phyloP scores from a whole-genome alignment of 1,139 yeast species.

The Debaryomyces sp. region DNA sequence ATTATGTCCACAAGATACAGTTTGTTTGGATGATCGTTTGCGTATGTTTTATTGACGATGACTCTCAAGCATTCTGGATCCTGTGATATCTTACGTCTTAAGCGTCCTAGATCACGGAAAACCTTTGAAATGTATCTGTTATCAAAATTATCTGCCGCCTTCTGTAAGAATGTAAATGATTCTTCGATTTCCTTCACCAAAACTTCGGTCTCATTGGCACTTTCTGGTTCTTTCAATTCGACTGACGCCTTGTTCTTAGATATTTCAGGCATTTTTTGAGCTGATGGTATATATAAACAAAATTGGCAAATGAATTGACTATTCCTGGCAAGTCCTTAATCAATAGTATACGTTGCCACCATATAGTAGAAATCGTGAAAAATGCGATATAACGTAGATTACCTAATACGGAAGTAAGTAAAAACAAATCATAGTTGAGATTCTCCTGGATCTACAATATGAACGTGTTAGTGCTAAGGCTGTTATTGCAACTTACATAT shows the following conservation, averaged over 20 bases:
- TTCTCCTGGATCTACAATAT: neutral
- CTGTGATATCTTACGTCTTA: slow-evolving; percentile 65
- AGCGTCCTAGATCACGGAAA: slow-evolving; percentile 76
- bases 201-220: slow-evolving; percentile 12
- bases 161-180: slow-evolving; percentile 58
- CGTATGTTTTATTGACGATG: slow-evolving; percentile 58
- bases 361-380: slow-evolving; percentile 1
- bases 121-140: slow-evolving; percentile 87
- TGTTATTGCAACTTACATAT: too few relatives aligned
- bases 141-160: slow-evolving; percentile 78
- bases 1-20: slow-evolving; percentile 23
- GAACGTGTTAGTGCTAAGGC: too few relatives aligned
- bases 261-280: slow-evolving; percentile 9
- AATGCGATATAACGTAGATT: slow-evolving; percentile 12
- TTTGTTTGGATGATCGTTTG: slow-evolving; percentile 45
- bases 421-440: neutral
- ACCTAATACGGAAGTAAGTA: slow-evolving; percentile 15
- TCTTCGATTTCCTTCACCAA: slow-evolving; percentile 50
- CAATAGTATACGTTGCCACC: slow-evolving; percentile 13
- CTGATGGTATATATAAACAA: neutral
- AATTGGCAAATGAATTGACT: slow-evolving; percentile 5
- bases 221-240: slow-evolving; percentile 33
- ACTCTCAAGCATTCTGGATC: slow-evolving; percentile 50
- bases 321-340: neutral
- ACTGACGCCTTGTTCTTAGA: slow-evolving; percentile 20